These are phyloP conservation scores for Vitis hybrid DNA, from an alignment of 177 flowering plant species.

Conservation along the genomic window DNA sequence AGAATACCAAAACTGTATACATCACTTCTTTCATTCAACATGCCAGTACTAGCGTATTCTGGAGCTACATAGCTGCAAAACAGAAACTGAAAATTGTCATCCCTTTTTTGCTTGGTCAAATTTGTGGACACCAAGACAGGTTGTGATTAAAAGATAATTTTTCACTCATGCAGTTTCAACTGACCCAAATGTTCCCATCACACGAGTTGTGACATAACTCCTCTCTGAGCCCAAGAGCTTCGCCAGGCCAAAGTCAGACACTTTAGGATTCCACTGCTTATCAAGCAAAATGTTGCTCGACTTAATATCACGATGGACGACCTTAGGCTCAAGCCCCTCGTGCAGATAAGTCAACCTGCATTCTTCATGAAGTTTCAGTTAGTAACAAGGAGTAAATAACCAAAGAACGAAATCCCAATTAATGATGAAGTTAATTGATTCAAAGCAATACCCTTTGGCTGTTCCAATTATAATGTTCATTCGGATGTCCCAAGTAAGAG, in stretches of 20 bases:
- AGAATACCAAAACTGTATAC: constrained; percentile 82
- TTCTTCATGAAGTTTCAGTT: neutral
- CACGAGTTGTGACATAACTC: constrained; percentile 78
- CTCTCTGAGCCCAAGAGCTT: constrained; percentile 74
- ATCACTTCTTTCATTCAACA: constrained; percentile 83
- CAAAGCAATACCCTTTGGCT: constrained; percentile 63
- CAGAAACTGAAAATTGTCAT: constrained; percentile 1
- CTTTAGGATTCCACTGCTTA: constrained; percentile 73
- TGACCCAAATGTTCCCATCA: constrained; percentile 90
- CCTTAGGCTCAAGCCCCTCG: constrained; percentile 87
- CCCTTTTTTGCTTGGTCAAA: neutral
- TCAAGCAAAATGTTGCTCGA: constrained; percentile 81
- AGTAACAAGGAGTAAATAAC: neutral
- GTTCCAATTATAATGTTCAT: constrained; percentile 74
- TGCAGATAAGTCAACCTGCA: constrained; percentile 67
- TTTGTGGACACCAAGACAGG: neutral
- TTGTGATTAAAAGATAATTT: neutral
- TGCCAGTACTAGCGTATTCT: constrained; percentile 84
- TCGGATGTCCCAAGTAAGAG: constrained; percentile 77
- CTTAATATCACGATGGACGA: constrained; percentile 82
- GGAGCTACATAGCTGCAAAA: constrained; percentile 72
- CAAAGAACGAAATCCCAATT: neutral
- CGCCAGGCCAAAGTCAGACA: constrained; percentile 83
- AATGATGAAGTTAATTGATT: constrained; percentile 1
- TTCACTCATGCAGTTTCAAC: constrained; percentile 13